Base-by-base conservation (phyloP, 805 yeast species). In the Starmerella geochares region DNA sequence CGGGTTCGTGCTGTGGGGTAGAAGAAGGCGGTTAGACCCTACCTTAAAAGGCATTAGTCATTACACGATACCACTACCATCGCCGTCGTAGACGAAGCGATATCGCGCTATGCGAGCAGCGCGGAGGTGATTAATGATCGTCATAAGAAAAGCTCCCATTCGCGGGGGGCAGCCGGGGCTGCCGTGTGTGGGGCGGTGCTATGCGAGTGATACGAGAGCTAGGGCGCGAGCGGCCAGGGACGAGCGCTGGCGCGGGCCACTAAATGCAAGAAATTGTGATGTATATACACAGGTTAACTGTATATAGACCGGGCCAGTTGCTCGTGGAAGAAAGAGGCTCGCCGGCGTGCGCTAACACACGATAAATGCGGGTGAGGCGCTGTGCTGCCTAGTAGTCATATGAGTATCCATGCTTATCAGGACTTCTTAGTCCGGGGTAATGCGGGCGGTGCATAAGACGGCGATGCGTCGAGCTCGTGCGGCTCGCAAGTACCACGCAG, bases 1-100 rank as follows among this genome's bases (percentile, higher is more conserved):
- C 44, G 33, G 44, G 7, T 40, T 23, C 24, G 16, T 23, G 43
- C 32, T 25, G 25, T 27, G 44, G 44, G 29, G 29, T 40, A 24
- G 28, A 8, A 14, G 35, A 27, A 7, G 27, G 23, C 10, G 25
- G n/a, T 13, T 17, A 3, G 39, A 4, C 24, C 3, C 39, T 3
- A 20, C 39, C 13, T 36, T 36, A 36, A 36, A 9, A 5, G 39
- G 16, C 39, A 7, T 33, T 33, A 33, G 37, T 33, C 37, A 33
- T 36, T 36, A 36, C 39, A 11, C 39, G 39, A 20, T 36, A 36
- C 24, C 25, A 5, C 25, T 20, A 36, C 14, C n/a, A n/a, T n/a
- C n/a, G 37, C 37, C 37, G 39, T 36, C 39, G 39, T 36, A 36
- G 39, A 16, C 39, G 10, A 19, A 6, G 39, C 39, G 39, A 36